Evolutionary conservation across 306 rosid genomes (phyloP).

Genomic region (Prunus dulcis): DNA sequence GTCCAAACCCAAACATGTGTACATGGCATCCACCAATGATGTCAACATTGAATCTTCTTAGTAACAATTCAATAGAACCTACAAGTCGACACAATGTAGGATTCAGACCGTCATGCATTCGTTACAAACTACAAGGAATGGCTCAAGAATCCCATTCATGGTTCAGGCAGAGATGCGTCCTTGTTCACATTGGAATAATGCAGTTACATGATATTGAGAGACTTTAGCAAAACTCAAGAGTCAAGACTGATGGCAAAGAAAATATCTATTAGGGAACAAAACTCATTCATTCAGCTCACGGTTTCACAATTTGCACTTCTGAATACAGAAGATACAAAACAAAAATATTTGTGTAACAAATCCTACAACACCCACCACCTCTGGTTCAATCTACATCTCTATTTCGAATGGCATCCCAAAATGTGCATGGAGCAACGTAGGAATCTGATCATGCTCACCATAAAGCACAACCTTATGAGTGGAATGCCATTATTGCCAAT

Average conservation of each 20-base stretch:
- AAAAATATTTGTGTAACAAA: neutral
- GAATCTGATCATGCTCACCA: slow-evolving; percentile 14
- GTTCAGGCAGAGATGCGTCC: neutral
- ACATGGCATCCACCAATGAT: neutral
- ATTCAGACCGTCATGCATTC: neutral
- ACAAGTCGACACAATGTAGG: neutral
- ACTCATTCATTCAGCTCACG: slow-evolving; percentile 9
- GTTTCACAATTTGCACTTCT: slow-evolving; percentile 8
- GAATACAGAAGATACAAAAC: slow-evolving; percentile 3
- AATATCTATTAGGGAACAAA: slow-evolving; percentile 2
- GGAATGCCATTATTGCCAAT: slow-evolving; percentile 12
- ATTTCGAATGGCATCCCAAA: slow-evolving; percentile 20
- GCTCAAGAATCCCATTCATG: neutral
- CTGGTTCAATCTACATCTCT: slow-evolving; percentile 4
- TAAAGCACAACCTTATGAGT: slow-evolving; percentile 1
- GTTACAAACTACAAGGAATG: neutral
- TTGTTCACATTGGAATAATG: neutral
- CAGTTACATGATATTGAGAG: neutral
- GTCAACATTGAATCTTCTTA: neutral
- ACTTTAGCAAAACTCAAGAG: neutral
- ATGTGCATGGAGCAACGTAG: slow-evolving; percentile 9
- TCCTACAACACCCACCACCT: neutral
- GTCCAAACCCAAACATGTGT: neutral
- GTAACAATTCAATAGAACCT: neutral
- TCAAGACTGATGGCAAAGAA: neutral